phyloP scores from a whole-genome alignment of 305 asterid species.

The Fraxinus sp. region DNA sequence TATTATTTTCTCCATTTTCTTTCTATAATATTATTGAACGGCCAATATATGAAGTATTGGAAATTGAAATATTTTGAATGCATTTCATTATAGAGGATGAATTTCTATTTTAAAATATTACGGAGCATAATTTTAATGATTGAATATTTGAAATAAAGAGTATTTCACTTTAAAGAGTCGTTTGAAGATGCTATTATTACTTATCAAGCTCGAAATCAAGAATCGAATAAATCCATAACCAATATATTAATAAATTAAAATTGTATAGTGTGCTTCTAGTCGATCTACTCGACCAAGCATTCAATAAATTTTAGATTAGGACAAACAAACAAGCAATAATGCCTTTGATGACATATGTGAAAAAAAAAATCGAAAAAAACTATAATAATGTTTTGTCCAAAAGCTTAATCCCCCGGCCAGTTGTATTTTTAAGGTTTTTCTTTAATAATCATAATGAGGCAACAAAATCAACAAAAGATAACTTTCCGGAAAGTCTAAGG shows the following conservation, averaged over 20 bases:
- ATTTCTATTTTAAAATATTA: not conserved
- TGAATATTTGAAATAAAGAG: too few species aligned
- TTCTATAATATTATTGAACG: too few species aligned
- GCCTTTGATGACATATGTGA: not conserved
- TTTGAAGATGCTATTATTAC: too few species aligned
- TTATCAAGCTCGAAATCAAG: not conserved
- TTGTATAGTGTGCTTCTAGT: not conserved
- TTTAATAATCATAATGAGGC: not conserved
- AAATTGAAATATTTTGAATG: too few species aligned
- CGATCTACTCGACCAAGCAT: not conserved
- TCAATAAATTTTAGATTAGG: not conserved
- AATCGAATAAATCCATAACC: not conserved
- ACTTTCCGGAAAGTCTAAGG: constrained; percentile 15
- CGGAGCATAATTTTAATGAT: too few species aligned
- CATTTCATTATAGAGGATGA: not conserved
- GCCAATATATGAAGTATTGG: not conserved
- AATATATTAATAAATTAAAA: not conserved
- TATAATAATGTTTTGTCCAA: not conserved
- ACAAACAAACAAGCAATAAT: not conserved
- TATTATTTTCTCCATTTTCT: too few species aligned
- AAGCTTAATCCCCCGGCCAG: not conserved
- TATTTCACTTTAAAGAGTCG: too few species aligned
- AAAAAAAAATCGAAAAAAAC: not conserved
- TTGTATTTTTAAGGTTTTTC: not conserved
- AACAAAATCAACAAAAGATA: constrained; percentile 27